These are phyloP conservation scores for Stentor roeselii DNA, from an alignment of 73 alveolate species.

Conservation along the genomic window DNA sequence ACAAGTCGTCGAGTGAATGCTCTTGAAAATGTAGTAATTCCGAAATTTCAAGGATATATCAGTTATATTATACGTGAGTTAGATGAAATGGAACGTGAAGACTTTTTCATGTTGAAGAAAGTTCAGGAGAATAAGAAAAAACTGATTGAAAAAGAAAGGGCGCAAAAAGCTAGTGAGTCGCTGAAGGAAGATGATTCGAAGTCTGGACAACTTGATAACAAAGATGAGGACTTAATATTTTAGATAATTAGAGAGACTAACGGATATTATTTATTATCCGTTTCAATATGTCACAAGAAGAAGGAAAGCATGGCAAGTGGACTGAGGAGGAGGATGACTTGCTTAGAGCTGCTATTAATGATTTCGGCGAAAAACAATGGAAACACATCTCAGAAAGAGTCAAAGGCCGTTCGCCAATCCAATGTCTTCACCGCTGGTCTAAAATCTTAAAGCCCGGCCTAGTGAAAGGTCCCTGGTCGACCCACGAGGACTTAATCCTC, in stretches of 20 bases:
- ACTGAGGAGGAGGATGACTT: conserved; percentile 33
- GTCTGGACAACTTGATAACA: neutral
- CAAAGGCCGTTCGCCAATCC: conserved; percentile 72
- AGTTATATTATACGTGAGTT: conserved; percentile 89
- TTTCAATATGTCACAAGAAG: neutral
- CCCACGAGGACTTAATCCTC: conserved; percentile 66
- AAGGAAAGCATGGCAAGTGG: conserved; percentile 27
- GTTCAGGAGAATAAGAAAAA: conserved; percentile 86
- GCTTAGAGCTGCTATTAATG: conserved; percentile 27
- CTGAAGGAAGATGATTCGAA: neutral
- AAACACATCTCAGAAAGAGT: conserved; percentile 50
- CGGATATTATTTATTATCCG: neutral
- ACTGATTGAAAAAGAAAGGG: conserved; percentile 1
- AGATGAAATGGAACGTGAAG: conserved; percentile 97
- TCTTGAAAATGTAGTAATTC: conserved; percentile 94
- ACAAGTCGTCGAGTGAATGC: conserved; percentile 97
- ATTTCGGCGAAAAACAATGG: conserved; percentile 67
- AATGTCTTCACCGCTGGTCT: conserved; percentile 84
- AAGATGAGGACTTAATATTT: conserved; percentile 15
- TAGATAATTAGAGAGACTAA: neutral
- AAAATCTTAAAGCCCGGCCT: conserved; percentile 83
- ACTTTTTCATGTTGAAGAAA: conserved; percentile 95
- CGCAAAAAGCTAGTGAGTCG: neutral
- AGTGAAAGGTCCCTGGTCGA: conserved; percentile 83
- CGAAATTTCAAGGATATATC: conserved; percentile 81